A percentile compares a stretch with the other conserved stretches of the same genome.
Conservation (phyloP, 257 asterid genomes). For the Nicotiana paniculata region DNA sequence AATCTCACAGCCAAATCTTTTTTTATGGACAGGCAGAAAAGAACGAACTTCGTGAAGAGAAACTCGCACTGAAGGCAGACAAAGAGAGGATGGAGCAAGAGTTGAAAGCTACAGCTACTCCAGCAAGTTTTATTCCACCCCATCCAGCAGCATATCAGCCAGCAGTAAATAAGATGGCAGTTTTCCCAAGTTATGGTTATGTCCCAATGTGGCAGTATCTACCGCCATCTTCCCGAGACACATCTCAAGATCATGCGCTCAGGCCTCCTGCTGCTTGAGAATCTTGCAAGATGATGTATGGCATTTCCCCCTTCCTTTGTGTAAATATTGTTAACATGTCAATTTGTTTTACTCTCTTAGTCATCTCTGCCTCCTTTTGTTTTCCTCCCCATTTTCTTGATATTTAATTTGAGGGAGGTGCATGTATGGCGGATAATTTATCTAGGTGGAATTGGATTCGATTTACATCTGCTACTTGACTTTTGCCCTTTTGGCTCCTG, state of each 20-base stretch:
- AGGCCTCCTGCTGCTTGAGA: slow-evolving; percentile 85
- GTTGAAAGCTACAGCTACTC: slow-evolving; percentile 41
- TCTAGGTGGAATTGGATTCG: slow-evolving; percentile 8
- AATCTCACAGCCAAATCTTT: not conserved
- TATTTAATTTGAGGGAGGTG: slow-evolving; percentile 7
- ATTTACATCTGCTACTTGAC: not conserved
- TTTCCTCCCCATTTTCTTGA: not conserved
- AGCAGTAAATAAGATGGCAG: slow-evolving; percentile 54
- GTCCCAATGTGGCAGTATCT: slow-evolving; percentile 88
- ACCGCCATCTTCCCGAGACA: slow-evolving; percentile 59
- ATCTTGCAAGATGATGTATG: slow-evolving; percentile 9
- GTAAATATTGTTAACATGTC: slow-evolving; percentile 3
- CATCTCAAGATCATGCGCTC: slow-evolving; percentile 71
- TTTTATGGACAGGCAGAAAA: slow-evolving; percentile 53
- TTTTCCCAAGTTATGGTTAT: slow-evolving; percentile 61
- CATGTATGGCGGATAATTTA: not conserved
- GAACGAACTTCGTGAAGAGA: slow-evolving; percentile 85
- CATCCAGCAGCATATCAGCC: slow-evolving; percentile 57
- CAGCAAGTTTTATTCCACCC: slow-evolving; percentile 57
- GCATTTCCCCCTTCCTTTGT: not conserved
- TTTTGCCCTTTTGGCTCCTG: not conserved
- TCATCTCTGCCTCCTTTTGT: not conserved
- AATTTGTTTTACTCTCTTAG: not conserved
- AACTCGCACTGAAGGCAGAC: slow-evolving; percentile 56
- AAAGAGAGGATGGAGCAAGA: slow-evolving; percentile 79